Evolutionary conservation across 441 rosid species (phyloP).

Genomic region (Lepidium campestre): DNA sequence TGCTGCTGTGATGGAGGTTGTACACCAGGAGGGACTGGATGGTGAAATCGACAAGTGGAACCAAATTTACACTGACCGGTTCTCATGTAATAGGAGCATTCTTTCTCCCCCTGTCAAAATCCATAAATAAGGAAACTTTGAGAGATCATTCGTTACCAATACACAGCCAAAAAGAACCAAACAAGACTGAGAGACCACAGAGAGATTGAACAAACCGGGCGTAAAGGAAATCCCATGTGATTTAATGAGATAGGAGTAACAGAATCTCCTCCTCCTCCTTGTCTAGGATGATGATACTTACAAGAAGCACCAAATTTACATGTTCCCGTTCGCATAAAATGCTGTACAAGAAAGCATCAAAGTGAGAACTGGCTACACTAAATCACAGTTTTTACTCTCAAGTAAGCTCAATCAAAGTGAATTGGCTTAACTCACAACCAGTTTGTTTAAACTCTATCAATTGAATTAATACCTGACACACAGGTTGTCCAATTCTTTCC

Average conservation of each 20-base stretch:
- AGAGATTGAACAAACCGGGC: constrained; percentile 57
- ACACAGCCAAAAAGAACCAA: not conserved
- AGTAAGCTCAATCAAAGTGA: not conserved
- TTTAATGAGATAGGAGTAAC: constrained; percentile 52
- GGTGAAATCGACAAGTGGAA: constrained; percentile 79
- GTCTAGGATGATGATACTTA: constrained; percentile 90
- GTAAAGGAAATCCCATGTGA: constrained; percentile 75
- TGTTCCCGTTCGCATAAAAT: constrained; percentile 74
- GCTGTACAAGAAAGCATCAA: constrained; percentile 37
- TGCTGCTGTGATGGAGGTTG: constrained; percentile 46
- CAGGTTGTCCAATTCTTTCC: constrained; percentile 74
- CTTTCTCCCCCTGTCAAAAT: constrained; percentile 35
- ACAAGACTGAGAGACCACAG: not conserved
- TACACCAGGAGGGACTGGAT: constrained; percentile 52
- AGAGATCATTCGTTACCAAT: constrained; percentile 55
- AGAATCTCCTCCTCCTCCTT: constrained; percentile 34
- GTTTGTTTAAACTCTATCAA: not conserved
- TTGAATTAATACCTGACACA: constrained; percentile 63
- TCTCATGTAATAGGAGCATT: constrained; percentile 85
- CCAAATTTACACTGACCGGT: constrained; percentile 95
- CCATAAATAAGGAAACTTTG: constrained; percentile 54
- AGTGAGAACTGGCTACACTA: constrained; percentile 3
- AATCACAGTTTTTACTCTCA: too few species aligned
- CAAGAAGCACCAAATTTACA: constrained; percentile 92
- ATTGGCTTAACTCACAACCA: not conserved